Evolutionary conservation across 345 rosid genomes (phyloP), one percentile per base, ranked within the genome.

Genomic region (Eucalyptus caleyi): DNA sequence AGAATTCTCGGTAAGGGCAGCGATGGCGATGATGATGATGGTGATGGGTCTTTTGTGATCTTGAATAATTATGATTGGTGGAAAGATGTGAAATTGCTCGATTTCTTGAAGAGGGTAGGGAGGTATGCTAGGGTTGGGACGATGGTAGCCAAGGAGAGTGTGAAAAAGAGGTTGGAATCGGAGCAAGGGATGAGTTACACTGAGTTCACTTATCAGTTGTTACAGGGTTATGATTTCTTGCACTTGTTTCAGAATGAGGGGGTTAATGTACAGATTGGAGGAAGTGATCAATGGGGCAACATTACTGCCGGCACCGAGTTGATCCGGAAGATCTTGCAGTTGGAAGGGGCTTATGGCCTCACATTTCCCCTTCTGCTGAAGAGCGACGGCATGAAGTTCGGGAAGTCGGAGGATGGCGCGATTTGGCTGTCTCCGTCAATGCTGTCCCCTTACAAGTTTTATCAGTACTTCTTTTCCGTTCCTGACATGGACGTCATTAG

Each of bases 341-440:
- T 95, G 7, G 98, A 96, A 90, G 94, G 95, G 92, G 98, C 95
- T 4, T 97, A 94, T 87, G 99, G 99, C 26, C 89, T 97, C 92
- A 97, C 99, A 50, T 97, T 97, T 90, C 99, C 98, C 86, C 97
- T 97, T 87, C 89, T 97, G 16, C 82, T 97, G 92, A 97, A 97
- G 93, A 95, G 95, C 67, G 99, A 97, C 18, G 99, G 99, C 21
- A 95, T 97, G 3, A 97, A 97, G 87, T 97, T 97, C 83, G 99
- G 99, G n/a, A 97, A 97, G 89, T 97, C 99, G 4, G 99, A 97
- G 92, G 99, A 96, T 77, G 99, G 99, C 87, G 99, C 99, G n/a
- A 93, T 97, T 88, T 97, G 99, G 99, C 94, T 97, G 19, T 94
- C 97, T 3, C 95, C 99, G 6, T 89, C 95, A 0, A 91, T 95